Evolutionary conservation across 1,284 basidiomycete species (phyloP).

Genomic region (Microbotryum scabiosae): DNA sequence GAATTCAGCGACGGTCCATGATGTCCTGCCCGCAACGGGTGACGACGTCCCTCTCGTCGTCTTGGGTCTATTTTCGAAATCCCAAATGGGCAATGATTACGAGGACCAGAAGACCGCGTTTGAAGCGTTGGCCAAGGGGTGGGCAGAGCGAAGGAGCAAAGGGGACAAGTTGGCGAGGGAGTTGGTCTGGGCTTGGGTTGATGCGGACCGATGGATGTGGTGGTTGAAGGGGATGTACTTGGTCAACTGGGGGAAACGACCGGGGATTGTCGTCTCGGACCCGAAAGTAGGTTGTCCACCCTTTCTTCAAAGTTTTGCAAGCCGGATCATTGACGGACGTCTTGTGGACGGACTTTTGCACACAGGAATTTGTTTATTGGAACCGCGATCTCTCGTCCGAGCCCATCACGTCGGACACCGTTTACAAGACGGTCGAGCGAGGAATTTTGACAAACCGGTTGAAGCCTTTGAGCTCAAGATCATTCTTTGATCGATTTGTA

Average conservation of each 20-base stretch:
- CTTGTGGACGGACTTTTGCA: background rate
- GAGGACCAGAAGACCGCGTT: constrained; percentile 45
- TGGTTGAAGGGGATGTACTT: constrained; percentile 87
- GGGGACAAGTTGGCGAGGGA: constrained; percentile 43
- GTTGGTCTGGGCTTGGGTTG: constrained; percentile 79
- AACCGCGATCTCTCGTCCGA: constrained; percentile 50
- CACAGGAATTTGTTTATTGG: constrained; percentile 59
- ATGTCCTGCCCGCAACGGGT: constrained; percentile 58
- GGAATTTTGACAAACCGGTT: constrained; percentile 51
- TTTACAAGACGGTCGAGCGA: constrained; percentile 64
- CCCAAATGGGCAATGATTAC: constrained; percentile 26
- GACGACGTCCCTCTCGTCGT: constrained; percentile 49
- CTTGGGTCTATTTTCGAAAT: too few species aligned
- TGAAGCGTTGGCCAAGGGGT: constrained; percentile 53
- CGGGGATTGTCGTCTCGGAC: constrained; percentile 64
- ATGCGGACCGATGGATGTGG: constrained; percentile 63
- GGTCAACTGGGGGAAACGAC: constrained; percentile 47
- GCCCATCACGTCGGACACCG: constrained; percentile 53
- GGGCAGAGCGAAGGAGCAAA: constrained; percentile 46
- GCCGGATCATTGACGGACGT: background rate
- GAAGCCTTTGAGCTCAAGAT: constrained; percentile 45
- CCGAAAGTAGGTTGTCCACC: constrained; percentile 53
- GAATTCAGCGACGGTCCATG: constrained; percentile 62
- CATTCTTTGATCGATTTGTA: constrained; percentile 39
- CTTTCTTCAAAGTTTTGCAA: background rate